These are phyloP conservation scores for Scenedesmus sp. DNA, from an alignment of 163 green algal species.

Conservation along the genomic window DNA sequence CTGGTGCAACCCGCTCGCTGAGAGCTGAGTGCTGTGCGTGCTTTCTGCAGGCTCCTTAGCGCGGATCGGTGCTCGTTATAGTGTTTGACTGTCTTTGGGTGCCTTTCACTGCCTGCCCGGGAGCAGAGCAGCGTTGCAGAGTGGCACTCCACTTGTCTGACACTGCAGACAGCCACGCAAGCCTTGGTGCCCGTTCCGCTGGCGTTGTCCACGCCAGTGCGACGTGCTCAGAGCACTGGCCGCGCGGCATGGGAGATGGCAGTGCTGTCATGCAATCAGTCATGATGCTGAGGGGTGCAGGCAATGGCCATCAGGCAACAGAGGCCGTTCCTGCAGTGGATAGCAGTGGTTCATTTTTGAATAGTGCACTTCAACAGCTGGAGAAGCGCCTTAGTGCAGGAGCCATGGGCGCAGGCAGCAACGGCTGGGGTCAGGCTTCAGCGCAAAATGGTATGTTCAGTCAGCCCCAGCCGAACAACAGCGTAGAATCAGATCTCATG, in stretches of 20 bases:
- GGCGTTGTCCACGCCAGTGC: background rate
- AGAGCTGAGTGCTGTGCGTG: constrained; percentile 1
- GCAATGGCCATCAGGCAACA: background rate
- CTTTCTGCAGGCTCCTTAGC: background rate
- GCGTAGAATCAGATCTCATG: background rate
- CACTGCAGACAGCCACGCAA: background rate
- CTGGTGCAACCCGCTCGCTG: background rate
- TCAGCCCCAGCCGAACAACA: background rate
- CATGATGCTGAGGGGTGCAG: constrained; percentile 25
- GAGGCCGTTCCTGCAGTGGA: background rate
- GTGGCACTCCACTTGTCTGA: background rate
- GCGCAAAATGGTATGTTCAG: background rate
- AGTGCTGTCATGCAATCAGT: constrained; percentile 23
- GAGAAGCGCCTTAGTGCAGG: background rate
- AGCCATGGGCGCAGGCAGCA: background rate
- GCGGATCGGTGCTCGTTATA: background rate
- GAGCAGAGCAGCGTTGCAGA: background rate
- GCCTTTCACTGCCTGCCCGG: background rate
- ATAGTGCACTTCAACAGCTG: background rate
- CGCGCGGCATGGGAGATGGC: constrained; percentile 40
- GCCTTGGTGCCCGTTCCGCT: background rate
- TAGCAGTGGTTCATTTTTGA: background rate
- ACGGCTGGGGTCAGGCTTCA: background rate
- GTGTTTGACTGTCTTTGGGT: background rate
- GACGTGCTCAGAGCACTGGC: background rate